Percentiles rank a stretch among this genome's conserved stretches.
These are phyloP conservation scores for Phaffomyces thermotolerans DNA, from an alignment of 805 yeast species.

Conservation along the genomic window DNA sequence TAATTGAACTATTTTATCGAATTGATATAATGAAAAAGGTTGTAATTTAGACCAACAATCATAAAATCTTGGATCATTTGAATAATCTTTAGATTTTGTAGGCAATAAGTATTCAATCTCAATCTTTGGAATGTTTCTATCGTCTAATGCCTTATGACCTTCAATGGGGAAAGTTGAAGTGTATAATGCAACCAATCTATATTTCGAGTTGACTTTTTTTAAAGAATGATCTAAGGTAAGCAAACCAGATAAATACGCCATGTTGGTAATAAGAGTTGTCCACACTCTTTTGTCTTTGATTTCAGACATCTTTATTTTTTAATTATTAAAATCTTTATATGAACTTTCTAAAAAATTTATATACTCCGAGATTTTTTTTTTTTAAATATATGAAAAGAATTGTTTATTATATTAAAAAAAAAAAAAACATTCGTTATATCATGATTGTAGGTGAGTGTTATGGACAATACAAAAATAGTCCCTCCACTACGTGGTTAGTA, in stretches of 20 bases:
- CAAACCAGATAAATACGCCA: slow-evolving; percentile 44
- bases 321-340: too few species aligned
- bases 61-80: slow-evolving; percentile 44
- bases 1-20: slow-evolving; percentile 45
- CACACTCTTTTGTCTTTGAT: slow-evolving; percentile 29
- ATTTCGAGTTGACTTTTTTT: slow-evolving; percentile 34
- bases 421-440: too few species aligned
- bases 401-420: too few species aligned
- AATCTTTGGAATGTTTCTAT: slow-evolving; percentile 34
- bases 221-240: slow-evolving; percentile 44
- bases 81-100: slow-evolving; percentile 34
- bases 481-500: neutral
- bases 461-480: too few species aligned
- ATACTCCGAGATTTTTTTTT: too few species aligned
- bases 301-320: neutral
- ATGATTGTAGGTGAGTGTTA: neutral
- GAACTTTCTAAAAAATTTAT: too few species aligned
- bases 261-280: slow-evolving; percentile 51
- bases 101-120: slow-evolving; percentile 40
- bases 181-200: slow-evolving; percentile 46
- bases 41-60: slow-evolving; percentile 60
- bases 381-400: too few species aligned
- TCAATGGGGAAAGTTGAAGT: slow-evolving; percentile 38
- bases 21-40: slow-evolving; percentile 44
- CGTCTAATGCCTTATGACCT: slow-evolving; percentile 34